Percentiles rank a stretch among this genome's conserved stretches.
Evolutionary conservation across 768 basidiomycete genomes (phyloP).

Genomic region (Suillus variegatus): DNA sequence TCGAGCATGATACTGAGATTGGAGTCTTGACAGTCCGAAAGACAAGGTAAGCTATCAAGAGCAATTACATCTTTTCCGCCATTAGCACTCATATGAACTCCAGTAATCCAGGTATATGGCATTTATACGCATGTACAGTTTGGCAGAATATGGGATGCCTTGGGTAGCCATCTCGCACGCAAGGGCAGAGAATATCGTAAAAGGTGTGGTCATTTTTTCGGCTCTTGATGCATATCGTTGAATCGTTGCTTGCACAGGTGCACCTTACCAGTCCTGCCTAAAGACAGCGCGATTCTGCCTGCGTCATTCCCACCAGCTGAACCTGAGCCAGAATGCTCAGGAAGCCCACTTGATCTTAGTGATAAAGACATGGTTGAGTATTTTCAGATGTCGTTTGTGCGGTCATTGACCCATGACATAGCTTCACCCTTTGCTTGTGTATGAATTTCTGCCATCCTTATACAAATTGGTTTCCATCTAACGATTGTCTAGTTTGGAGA

Average conservation of each 20-base stretch:
- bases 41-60: constrained; percentile 33
- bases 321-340: constrained; percentile 19
- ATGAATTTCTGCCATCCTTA: constrained; percentile 17
- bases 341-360: constrained; percentile 35
- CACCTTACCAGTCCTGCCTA: constrained; percentile 35
- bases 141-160: constrained; percentile 47
- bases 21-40: constrained; percentile 31
- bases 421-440: constrained; percentile 66
- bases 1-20: neutral
- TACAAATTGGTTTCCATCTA: constrained; percentile 24
- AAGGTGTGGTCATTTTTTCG: constrained; percentile 37
- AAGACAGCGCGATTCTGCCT: constrained; percentile 48
- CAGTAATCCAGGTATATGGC: constrained; percentile 51
- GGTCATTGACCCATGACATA: constrained; percentile 20
- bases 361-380: constrained; percentile 44
- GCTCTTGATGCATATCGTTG: neutral
- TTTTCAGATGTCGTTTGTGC: neutral
- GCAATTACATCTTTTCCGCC: neutral
- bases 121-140: constrained; percentile 51
- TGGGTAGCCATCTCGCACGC: constrained; percentile 42
- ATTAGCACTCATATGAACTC: neutral
- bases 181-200: constrained; percentile 54
- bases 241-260: constrained; percentile 37
- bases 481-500: constrained; percentile 44
- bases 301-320: constrained; percentile 49